Evolutionary conservation across 257 asterid genomes (phyloP).

Genomic region (Asclepias syriaca): DNA sequence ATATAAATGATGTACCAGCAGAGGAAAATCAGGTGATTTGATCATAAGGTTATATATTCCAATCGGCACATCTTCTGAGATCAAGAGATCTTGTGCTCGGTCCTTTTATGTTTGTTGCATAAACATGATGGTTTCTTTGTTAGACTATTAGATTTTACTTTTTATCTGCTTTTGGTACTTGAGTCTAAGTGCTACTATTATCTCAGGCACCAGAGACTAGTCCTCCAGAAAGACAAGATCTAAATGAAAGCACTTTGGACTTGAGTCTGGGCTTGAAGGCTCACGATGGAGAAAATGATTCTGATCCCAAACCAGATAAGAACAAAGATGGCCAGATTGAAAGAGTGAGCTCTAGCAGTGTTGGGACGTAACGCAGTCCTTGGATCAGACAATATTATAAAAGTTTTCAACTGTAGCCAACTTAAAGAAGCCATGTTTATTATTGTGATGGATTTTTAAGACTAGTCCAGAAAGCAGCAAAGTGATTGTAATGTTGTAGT

Average conservation of each 20-base stretch:
- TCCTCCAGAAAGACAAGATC: constrained; percentile 54
- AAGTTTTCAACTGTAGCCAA: background rate
- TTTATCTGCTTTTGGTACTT: background rate
- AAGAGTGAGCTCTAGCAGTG: constrained; percentile 1
- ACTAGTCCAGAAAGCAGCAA: background rate
- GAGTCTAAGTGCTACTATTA: constrained; percentile 10
- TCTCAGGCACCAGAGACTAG: constrained; percentile 38
- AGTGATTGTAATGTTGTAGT: constrained; percentile 13
- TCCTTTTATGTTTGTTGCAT: constrained; percentile 1
- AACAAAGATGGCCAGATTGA: constrained; percentile 24
- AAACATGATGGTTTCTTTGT: background rate
- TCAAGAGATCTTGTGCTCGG: background rate
- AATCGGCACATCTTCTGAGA: background rate
- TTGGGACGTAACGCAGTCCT: background rate
- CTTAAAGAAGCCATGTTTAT: background rate
- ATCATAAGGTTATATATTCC: background rate
- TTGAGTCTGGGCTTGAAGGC: constrained; percentile 73
- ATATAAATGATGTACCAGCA: constrained; percentile 73
- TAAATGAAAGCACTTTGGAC: constrained; percentile 73
- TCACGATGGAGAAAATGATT: constrained; percentile 37
- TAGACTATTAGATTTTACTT: background rate
- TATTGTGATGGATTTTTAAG: background rate
- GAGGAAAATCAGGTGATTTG: constrained; percentile 56
- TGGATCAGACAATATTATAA: background rate
- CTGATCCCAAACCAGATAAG: constrained; percentile 34